Base-by-base conservation (phyloP, 2,329 filamentous ascomycete species). In the Pseudonectria buxi region DNA sequence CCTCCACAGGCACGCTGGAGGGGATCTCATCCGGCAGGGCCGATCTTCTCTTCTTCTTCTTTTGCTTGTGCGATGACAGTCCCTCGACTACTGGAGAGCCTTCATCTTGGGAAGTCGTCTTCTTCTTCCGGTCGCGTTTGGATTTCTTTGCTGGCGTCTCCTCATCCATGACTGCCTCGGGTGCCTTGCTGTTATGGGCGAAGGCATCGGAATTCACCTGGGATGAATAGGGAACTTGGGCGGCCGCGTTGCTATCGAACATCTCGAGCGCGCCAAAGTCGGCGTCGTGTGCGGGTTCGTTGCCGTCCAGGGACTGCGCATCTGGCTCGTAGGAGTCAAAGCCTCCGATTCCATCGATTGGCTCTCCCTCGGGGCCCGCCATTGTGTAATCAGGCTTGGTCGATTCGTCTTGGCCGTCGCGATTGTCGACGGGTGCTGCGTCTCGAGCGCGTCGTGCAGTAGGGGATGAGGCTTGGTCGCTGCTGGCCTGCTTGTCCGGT, bases 261-360 rank as follows among this genome's bases (percentile, higher is more conserved):
- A 63, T 58, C 31, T 62, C 57, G 33, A 63, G 53, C 15, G 55
- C 36, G 14, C 59, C 60, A 37, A 62, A 62, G 33, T 61, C 56
- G 26, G 44, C 45, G 28, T 61, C 57, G 14, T 47, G 44, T 15
- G 39, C 46, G 14, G 45, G 38, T 22, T 46, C 43, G 10, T 37
- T 42, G 14, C 40, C 46, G 16, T 49, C 41, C 11, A 54, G 44
- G 14, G 32, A 32, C 18, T 53, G 50, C 27, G 38, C 37, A 28
- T 54, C 41, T 36, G 46, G 45, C 15, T 46, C 44, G 28, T 50
- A 55, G 35, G 39, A 44, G 22, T 50, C 48, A 11, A 59, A 49
- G 25, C 41, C 51, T 11, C 45, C 50, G 14, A 56, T 37, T 13
- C 37, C 49, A 27, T 53, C 46, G 37, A 56, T 50, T 37, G 46